Conservation (phyloP, 2,329 filamentous ascomycete genomes). For the Chalara sp. region DNA sequence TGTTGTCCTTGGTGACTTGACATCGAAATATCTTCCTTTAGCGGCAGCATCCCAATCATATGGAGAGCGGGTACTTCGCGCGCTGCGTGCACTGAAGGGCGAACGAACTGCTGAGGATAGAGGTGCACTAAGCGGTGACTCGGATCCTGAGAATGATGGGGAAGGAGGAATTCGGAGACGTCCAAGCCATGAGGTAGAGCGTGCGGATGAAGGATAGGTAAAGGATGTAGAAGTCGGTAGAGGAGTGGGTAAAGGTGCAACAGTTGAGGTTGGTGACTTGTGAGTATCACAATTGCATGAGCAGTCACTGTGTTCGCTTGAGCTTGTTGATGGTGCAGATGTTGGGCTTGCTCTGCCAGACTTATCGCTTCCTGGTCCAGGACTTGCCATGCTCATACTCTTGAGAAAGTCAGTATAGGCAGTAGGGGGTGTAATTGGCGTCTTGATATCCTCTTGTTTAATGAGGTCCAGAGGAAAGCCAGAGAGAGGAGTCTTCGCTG, state of each 20-base stretch:
- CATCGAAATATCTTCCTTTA: conserved; percentile 57
- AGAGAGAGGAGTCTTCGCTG: conserved; percentile 63
- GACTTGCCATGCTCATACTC: conserved; percentile 61
- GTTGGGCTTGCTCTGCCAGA: conserved; percentile 40
- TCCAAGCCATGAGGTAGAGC: conserved; percentile 45
- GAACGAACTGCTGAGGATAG: conserved; percentile 29
- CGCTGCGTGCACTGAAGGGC: conserved; percentile 44
- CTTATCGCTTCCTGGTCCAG: conserved; percentile 23
- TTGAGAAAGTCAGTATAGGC: conserved; percentile 94
- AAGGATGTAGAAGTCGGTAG: conserved; percentile 45
- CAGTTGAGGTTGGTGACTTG: conserved; percentile 50
- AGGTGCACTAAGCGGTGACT: conserved; percentile 46
- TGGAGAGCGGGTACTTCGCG: conserved; percentile 55
- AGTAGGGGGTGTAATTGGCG: conserved; percentile 82
- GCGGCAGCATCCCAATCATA: conserved; percentile 73
- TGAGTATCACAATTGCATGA: conserved; percentile 49
- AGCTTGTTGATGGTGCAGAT: conserved; percentile 34
- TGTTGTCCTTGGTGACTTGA: conserved; percentile 46
- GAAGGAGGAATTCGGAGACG: conserved; percentile 74
- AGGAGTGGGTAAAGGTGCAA: conserved; percentile 11
- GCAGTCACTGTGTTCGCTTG: conserved; percentile 44
- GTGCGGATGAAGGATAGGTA: conserved; percentile 54
- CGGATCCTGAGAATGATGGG: conserved; percentile 57
- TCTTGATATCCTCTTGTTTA: conserved; percentile 67
- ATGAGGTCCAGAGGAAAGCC: conserved; percentile 49